Conservation (phyloP, 352 stramenopile species). For the Globisporangium rhizosaccharum region DNA sequence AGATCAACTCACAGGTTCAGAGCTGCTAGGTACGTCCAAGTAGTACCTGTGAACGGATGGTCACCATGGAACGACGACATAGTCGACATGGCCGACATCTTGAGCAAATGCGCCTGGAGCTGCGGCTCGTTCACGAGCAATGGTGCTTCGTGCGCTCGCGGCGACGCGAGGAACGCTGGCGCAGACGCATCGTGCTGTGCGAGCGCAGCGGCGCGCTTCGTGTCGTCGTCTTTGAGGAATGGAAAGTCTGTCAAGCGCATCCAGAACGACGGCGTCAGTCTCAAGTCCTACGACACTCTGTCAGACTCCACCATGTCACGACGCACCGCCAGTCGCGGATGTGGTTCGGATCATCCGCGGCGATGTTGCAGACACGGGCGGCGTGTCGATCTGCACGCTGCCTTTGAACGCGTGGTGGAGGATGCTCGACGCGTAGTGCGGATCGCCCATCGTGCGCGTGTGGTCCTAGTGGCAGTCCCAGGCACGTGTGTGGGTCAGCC, state of each 20-base stretch:
- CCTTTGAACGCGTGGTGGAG: slow-evolving; percentile 69
- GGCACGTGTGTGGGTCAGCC: neutral
- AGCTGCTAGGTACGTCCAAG: neutral
- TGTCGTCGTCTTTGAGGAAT: slow-evolving; percentile 61
- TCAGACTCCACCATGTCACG: neutral
- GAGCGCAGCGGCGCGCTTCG: slow-evolving; percentile 9
- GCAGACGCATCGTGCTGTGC: slow-evolving; percentile 4
- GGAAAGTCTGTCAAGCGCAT: slow-evolving; percentile 38
- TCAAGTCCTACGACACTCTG: neutral
- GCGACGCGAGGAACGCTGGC: slow-evolving; percentile 15
- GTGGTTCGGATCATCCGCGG: slow-evolving; percentile 58
- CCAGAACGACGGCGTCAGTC: neutral
- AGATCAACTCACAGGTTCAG: neutral
- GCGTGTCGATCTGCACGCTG: slow-evolving; percentile 29
- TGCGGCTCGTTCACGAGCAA: slow-evolving; percentile 19
- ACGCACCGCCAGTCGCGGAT: slow-evolving; percentile 54
- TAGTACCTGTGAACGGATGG: slow-evolving; percentile 40
- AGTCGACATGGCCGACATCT: slow-evolving; percentile 45
- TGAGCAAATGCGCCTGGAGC: slow-evolving; percentile 36
- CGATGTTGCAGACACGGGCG: slow-evolving; percentile 31
- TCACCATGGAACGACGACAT: slow-evolving; percentile 58
- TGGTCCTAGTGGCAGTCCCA: slow-evolving; percentile 8
- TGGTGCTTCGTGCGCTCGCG: neutral
- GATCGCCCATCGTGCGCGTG: slow-evolving; percentile 21
- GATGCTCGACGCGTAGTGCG: slow-evolving; percentile 44